Conservation (phyloP, 192 early-diverging fungal genomes). For the Rhizophagus prolifer region DNA sequence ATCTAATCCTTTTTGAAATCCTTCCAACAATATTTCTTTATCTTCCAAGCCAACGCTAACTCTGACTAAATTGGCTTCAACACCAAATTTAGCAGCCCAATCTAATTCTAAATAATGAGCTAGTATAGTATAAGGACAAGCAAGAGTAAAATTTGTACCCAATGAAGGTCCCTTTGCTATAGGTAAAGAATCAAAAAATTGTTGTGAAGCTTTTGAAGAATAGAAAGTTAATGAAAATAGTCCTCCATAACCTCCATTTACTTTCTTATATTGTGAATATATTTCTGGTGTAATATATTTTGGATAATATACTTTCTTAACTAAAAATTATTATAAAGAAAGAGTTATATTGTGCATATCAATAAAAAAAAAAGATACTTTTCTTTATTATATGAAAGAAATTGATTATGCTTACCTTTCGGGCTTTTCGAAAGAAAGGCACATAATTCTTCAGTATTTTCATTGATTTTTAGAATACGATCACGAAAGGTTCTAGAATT, state of each 20-base stretch:
- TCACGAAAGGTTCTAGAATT: constrained; percentile 87
- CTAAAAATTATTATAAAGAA: constrained; percentile 38
- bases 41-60: constrained; percentile 91
- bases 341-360: neutral
- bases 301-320: constrained; percentile 79
- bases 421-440: constrained; percentile 66
- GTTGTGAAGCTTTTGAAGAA: constrained; percentile 46
- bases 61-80: constrained; percentile 72
- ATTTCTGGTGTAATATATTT: constrained; percentile 69
- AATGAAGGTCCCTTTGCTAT: constrained; percentile 93
- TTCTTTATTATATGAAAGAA: too few relatives aligned
- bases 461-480: constrained; percentile 74
- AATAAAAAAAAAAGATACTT: neutral
- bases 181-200: constrained; percentile 79
- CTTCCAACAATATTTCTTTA: constrained; percentile 59
- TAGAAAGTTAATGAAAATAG: constrained; percentile 81
- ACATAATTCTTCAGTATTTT: constrained; percentile 76
- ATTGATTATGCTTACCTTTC: constrained; percentile 55
- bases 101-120: constrained; percentile 94
- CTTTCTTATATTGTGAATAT: constrained; percentile 66
- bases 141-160: constrained; percentile 96
- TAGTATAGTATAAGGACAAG: constrained; percentile 92
- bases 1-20: constrained; percentile 76
- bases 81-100: constrained; percentile 85
- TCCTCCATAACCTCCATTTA: constrained; percentile 79